Conservation (phyloP, 176 grass and related monocot species). For the Hyparrhenia diplandra region DNA sequence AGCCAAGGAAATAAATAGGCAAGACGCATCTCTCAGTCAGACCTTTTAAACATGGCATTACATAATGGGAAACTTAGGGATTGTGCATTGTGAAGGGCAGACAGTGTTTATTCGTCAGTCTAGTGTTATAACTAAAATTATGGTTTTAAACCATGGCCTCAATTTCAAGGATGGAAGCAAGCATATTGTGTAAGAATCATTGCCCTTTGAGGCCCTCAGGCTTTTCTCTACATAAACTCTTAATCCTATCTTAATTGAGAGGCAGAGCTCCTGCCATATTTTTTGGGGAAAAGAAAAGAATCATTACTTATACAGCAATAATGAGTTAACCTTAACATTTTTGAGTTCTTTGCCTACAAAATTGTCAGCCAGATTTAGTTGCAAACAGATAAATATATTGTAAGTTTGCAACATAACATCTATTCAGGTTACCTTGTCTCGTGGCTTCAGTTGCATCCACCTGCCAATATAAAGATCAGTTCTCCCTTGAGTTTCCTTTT, state of each 20-base stretch:
- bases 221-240: no score
- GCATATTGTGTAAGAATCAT: neutral
- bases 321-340: neutral
- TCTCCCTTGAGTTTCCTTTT: constrained; percentile 74
- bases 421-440: constrained; percentile 64
- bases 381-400: neutral
- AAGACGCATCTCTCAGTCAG: neutral
- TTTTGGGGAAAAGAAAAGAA: no score
- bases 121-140: neutral
- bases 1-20: neutral
- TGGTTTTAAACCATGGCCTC: neutral
- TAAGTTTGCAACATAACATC: neutral
- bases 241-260: no score
- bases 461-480: constrained; percentile 76
- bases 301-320: neutral
- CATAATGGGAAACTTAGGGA: neutral
- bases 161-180: neutral
- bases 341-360: neutral
- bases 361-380: neutral
- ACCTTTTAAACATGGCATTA: constrained; percentile 1
- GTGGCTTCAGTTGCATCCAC: constrained; percentile 79
- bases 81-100: neutral
- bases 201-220: no score
- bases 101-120: neutral
- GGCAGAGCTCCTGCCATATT: no score